Evolutionary conservation across 805 yeast species (phyloP), one percentile per base, ranked within the genome.

Genomic region (Ogataea angusta): DNA sequence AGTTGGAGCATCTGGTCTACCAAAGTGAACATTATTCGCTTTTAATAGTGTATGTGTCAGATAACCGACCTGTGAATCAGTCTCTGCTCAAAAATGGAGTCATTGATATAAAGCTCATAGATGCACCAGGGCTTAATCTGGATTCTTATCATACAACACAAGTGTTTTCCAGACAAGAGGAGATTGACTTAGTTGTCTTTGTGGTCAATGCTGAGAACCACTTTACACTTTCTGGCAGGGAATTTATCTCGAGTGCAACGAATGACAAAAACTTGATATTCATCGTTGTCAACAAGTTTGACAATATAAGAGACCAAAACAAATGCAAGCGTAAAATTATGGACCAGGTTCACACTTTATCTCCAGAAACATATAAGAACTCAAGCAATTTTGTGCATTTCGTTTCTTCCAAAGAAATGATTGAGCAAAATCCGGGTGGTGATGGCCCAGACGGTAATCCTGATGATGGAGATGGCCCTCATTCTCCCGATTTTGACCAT

Each of bases 151-250:
- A 88, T 60, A 93, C 99, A 0, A 86, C 96, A 2, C 95, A 91
- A 57, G 89, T 93, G 0, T 90, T 91, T 60, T 84, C 96, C 2
- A 78, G 97, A 45, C 98, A 93, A 66, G 98, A 93, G 56, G 99
- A 93, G 57, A 93, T 93, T 47, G 99, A 93, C 60, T 71, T 93
- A 49, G 96, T 93, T 3, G 91, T 93, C 1, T 95, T 93, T 68
- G 98, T 95, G 2, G 96, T 93, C 2, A 86, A 84, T 60, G 95
- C 99, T 0, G 98, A 90, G 56, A 95, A 93, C 56, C 97, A 93
- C 58, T 85, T 93, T 59, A 93, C 99, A 0, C 68, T 89, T 42
- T 85, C 95, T 0, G 98, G 97, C 0, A 83, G 87, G 51, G 99
- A 93, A 56, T 95, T 93, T 57, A 87, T 93, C 38, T 72, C 91